phyloP scores from a whole-genome alignment of 2,329 filamentous ascomycete genomes.

The Pseudogymnoascus sp. region DNA sequence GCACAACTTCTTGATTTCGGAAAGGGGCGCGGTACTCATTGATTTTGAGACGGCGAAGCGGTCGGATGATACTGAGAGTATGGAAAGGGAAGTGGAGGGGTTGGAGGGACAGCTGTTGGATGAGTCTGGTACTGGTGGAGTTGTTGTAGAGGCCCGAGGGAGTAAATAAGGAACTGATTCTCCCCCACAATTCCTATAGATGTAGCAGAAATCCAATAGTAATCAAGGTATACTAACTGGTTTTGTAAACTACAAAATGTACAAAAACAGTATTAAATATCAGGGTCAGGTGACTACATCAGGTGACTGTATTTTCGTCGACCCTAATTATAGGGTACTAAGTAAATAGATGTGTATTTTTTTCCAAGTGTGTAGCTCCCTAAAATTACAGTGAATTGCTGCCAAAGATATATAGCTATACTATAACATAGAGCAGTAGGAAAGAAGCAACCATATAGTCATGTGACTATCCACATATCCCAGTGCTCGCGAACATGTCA shows the following conservation, averaged over 20 bases:
- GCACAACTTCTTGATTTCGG: constrained; percentile 30
- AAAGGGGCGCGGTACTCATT: constrained; percentile 23
- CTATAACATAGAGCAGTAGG: too few relatives aligned
- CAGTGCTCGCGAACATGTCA: too few relatives aligned
- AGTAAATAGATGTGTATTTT: too few relatives aligned
- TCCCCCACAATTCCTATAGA: neutral
- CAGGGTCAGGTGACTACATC: too few relatives aligned
- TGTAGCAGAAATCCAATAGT: neutral
- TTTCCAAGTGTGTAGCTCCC: too few relatives aligned
- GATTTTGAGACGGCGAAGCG: constrained; percentile 27
- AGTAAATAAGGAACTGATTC: neutral
- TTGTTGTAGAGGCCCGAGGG: neutral
- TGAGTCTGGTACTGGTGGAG: constrained; percentile 9
- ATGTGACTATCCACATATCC: too few relatives aligned
- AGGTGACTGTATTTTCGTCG: neutral
- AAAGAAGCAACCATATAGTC: too few relatives aligned
- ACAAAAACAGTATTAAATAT: too few relatives aligned
- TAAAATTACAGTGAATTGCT: too few relatives aligned
- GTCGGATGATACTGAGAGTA: constrained; percentile 7
- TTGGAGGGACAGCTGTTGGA: constrained; percentile 11
- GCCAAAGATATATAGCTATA: too few relatives aligned
- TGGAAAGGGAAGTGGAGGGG: constrained; percentile 10
- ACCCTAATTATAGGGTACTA: neutral
- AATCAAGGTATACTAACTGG: too few relatives aligned
- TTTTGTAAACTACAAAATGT: too few relatives aligned